phyloP scores from a whole-genome alignment of 139 green algal species.

The Micromonas commoda region DNA sequence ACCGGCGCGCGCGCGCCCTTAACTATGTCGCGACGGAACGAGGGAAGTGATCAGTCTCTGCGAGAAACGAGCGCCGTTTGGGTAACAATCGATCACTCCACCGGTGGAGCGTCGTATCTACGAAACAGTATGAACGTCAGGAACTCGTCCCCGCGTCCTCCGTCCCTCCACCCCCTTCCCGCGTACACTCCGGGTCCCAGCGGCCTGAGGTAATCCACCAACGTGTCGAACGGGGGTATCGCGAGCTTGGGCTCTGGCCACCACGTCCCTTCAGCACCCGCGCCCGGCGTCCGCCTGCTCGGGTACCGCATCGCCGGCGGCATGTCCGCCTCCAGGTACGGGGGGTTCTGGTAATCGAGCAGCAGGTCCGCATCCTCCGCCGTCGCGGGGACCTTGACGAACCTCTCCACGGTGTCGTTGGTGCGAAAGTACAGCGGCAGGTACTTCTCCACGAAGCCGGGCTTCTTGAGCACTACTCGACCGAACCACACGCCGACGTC shows the following conservation, averaged over 20 bases:
- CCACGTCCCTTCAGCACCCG: neutral
- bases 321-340: neutral
- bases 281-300: neutral
- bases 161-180: neutral
- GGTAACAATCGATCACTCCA: too few species aligned
- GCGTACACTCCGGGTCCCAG: constrained; percentile 17
- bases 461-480: neutral
- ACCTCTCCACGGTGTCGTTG: neutral
- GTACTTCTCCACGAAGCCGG: neutral
- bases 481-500: neutral
- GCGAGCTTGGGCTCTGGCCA: neutral
- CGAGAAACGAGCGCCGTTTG: too few species aligned
- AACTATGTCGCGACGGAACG: too few species aligned
- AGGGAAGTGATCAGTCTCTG: too few species aligned
- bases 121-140: neutral
- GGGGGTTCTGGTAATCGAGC: constrained; percentile 1
- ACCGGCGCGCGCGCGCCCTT: too few species aligned
- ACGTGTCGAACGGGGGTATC: constrained; percentile 11
- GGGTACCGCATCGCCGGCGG: neutral
- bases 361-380: neutral
- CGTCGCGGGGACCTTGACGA: neutral
- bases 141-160: neutral
- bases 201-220: constrained; percentile 14
- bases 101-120: neutral
- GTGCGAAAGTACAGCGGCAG: constrained; percentile 16